Evolutionary conservation across 345 rosid genomes (phyloP).

Genomic region (Euphorbia peplus): DNA sequence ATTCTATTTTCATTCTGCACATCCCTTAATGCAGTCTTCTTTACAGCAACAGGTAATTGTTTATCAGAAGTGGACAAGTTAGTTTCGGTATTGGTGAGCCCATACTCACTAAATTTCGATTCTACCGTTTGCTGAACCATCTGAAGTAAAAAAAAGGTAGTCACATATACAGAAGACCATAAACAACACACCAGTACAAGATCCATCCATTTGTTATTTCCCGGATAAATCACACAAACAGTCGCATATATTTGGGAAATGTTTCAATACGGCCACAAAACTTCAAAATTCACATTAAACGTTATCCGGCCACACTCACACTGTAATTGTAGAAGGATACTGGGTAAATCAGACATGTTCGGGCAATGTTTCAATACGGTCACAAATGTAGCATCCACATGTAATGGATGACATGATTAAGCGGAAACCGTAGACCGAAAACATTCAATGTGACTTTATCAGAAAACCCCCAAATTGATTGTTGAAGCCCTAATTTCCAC

Average conservation of each 20-base stretch:
- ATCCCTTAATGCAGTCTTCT: conserved; percentile 59
- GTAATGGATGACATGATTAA: no score
- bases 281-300: no score
- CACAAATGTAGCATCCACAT: no score
- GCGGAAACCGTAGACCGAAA: no score
- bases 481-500: neutral
- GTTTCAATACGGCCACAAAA: no score
- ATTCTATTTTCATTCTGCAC: conserved; percentile 58
- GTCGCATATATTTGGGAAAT: no score
- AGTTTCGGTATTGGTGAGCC: conserved; percentile 36
- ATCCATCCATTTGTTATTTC: neutral
- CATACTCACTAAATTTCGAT: conserved; percentile 38
- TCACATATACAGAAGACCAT: neutral
- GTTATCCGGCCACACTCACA: no score
- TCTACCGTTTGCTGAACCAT: conserved; percentile 52
- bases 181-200: neutral
- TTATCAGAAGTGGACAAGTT: conserved; percentile 38
- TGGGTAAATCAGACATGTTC: no score
- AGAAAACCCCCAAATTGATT: neutral
- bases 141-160: conserved; percentile 22
- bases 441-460: no score
- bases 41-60: conserved; percentile 35
- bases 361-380: no score
- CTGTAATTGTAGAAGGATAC: no score
- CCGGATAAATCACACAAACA: no score